phyloP scores from a whole-genome alignment of 352 stramenopile genomes.

The Globisporangium acanthophoron region DNA sequence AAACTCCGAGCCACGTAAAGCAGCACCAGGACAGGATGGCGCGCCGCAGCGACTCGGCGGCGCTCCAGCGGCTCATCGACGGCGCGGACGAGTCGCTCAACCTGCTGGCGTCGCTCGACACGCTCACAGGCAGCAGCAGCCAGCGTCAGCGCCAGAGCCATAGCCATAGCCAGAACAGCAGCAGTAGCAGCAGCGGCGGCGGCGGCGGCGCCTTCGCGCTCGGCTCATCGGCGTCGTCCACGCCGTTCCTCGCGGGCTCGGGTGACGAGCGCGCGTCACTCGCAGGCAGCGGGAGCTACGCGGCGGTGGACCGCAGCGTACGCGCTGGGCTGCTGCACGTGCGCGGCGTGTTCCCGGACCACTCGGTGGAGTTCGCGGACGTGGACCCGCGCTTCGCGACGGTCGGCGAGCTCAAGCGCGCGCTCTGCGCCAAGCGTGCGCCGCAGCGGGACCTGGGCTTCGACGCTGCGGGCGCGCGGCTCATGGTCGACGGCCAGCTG shows the following conservation, averaged over 20 bases:
- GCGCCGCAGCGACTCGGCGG: conserved; percentile 31
- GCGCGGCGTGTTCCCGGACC: conserved; percentile 77
- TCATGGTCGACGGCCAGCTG: conserved; percentile 75
- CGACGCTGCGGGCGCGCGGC: conserved; percentile 31
- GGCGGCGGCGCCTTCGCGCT: conserved; percentile 36
- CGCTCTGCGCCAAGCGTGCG: conserved; percentile 54
- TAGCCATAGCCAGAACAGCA: not conserved
- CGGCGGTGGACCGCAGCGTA: conserved; percentile 41
- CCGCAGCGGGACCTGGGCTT: conserved; percentile 39
- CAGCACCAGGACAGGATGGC: not conserved
- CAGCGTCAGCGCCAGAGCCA: no score
- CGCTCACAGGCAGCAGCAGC: not conserved
- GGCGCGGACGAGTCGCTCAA: conserved; percentile 63
- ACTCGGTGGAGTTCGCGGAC: conserved; percentile 78
- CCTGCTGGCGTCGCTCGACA: conserved; percentile 60
- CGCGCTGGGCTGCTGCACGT: conserved; percentile 60
- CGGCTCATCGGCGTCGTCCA: conserved; percentile 12
- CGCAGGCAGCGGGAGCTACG: not conserved
- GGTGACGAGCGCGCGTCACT: conserved; percentile 11
- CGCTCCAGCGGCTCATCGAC: conserved; percentile 72
- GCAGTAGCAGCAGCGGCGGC: not conserved
- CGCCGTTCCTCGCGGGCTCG: conserved; percentile 5
- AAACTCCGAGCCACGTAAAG: not conserved
- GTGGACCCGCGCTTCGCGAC: conserved; percentile 67
- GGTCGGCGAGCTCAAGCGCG: conserved; percentile 59